Conservation (phyloP, 2,329 filamentous ascomycete species). For the Cyphellophora attinorum region DNA sequence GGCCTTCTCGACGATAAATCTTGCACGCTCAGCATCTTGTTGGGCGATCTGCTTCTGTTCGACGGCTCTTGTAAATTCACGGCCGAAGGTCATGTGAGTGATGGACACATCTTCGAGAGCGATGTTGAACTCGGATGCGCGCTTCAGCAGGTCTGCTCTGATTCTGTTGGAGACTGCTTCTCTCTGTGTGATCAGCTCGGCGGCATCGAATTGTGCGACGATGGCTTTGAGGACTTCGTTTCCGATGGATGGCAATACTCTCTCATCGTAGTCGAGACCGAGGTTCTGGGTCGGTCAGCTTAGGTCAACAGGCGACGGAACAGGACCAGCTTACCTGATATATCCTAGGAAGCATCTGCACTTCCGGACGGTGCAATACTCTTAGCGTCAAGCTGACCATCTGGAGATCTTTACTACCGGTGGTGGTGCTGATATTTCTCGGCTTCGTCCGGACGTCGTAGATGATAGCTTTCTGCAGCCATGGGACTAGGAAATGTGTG, state of each 20-base stretch:
- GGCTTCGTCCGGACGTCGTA: constrained; percentile 98
- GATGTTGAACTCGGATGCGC: constrained; percentile 96
- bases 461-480: constrained; percentile 88
- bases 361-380: constrained; percentile 89
- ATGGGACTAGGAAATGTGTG: constrained; percentile 91
- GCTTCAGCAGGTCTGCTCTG: constrained; percentile 80
- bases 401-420: constrained; percentile 96
- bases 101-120: constrained; percentile 97
- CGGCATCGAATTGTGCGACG: constrained; percentile 96
- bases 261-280: constrained; percentile 95
- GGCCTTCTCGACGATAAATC: constrained; percentile 97
- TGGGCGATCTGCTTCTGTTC: constrained; percentile 99
- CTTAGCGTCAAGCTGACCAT: constrained; percentile 98
- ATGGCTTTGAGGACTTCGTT: constrained; percentile 99
- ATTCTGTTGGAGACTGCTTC: constrained; percentile 95
- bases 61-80: constrained; percentile 96
- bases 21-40: constrained; percentile 92
- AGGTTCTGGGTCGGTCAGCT: constrained; percentile 58
- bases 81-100: constrained; percentile 99
- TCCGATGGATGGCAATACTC: constrained; percentile 94
- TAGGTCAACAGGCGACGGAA: constrained; percentile 1
- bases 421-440: constrained; percentile 93
- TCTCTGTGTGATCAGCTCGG: constrained; percentile 96
- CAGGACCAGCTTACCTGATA: constrained; percentile 63
- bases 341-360: constrained; percentile 87